Evolutionary conservation across 2,329 filamentous ascomycete species (phyloP).

Genomic region (Fusarium brevicatenulatum): DNA sequence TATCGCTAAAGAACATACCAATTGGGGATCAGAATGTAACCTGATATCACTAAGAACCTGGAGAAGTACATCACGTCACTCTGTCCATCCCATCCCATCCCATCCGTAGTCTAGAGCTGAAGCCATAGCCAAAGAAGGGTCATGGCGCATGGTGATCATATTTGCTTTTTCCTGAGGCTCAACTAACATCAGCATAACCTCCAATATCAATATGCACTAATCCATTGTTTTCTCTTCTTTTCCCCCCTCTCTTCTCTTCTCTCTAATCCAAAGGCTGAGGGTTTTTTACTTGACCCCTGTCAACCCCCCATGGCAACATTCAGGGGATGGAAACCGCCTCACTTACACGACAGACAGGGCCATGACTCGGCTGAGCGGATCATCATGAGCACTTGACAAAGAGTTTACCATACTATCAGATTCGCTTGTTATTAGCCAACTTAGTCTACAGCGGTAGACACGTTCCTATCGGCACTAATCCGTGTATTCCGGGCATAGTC

Average conservation of each 20-base stretch:
- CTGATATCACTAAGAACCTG: background rate
- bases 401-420: background rate
- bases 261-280: background rate
- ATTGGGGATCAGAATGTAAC: background rate
- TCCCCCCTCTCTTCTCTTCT: background rate
- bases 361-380: conserved; percentile 34
- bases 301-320: background rate
- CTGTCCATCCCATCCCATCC: background rate
- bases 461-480: conserved; percentile 9
- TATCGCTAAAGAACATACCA: background rate
- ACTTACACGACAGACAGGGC: conserved; percentile 25
- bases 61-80: background rate
- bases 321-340: conserved; percentile 26
- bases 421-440: background rate
- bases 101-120: background rate
- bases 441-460: background rate
- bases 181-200: background rate
- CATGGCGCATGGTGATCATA: conserved; percentile 12
- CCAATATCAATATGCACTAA: background rate
- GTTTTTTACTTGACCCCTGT: background rate
- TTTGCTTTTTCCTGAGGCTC: conserved; percentile 16
- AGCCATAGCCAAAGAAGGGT: conserved; percentile 14
- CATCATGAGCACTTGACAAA: conserved; percentile 10
- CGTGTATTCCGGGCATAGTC: background rate
- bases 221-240: background rate